Base-by-base conservation (phyloP, 768 basidiomycete genomes). In the Dacryopinax spathularia region DNA sequence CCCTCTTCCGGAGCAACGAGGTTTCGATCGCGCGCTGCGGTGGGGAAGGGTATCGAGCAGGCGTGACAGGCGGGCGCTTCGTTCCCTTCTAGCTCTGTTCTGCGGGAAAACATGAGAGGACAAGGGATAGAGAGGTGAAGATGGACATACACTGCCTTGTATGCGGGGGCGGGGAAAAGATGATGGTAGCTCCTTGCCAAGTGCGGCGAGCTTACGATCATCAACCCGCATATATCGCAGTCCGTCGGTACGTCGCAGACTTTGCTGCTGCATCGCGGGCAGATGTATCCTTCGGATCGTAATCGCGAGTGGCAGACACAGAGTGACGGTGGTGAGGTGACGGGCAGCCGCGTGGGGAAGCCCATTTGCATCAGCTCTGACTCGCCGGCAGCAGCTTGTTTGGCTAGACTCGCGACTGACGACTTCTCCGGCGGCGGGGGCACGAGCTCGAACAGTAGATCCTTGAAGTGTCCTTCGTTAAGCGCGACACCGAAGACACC, bases 321-420 rank as follows among this genome's bases (percentile, higher is more conserved):
- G 20, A 98, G 78, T 62, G 87, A 87, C 7, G 86, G 86, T 34
- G 86, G 85, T 2, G 87, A 88, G 10, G 84, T 84, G 68, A 89
- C 87, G 0, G 94, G 90, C 5, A 96, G 79, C 18, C 93, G 85
- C 16, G 89, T 91, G 1, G 96, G 96, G 75, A 99, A 99, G 9
- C 96, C 96, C 91, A 99, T 98, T 82, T 96, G 89, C 89, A 99
- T 96, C 61, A 99, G 78, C 75, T 98, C 95, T 0, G 90, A 86
- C 0, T 86, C 82, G 22, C 82, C 82, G 61, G 83, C 66, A 2
- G 82, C 78, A 4, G 81, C 81, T 70, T 90, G 88, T 25, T 22
- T 29, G 22, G 48, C 48, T 6, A 56, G 48, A 34, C 66, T 65
- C 27, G 66, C 63, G 43, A 66, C 65, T 59, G 63, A 66, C 7